Evolutionary conservation across 192 early-diverging fungal species (phyloP).

Genomic region (Phycomyces blakesleeanus): DNA sequence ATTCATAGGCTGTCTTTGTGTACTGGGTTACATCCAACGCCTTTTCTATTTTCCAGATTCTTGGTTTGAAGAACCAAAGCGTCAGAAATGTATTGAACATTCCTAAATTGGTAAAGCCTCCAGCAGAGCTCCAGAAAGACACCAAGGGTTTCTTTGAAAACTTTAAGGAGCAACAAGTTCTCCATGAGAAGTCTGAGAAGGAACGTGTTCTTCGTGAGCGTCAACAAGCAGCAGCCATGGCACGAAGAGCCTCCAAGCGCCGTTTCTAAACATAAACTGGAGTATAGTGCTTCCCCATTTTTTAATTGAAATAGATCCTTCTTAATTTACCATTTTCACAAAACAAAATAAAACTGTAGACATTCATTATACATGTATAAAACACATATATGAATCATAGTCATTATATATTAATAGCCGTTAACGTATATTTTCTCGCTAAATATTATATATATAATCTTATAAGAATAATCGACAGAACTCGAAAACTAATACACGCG

Average conservation of each 20-base stretch:
- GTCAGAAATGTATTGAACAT: constrained; percentile 62
- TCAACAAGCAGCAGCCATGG: constrained; percentile 34
- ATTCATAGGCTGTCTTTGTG: constrained; percentile 67
- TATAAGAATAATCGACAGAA: no score
- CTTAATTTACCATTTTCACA: no score
- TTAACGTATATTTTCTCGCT: no score
- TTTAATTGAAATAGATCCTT: no score
- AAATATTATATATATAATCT: no score
- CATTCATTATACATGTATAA: no score
- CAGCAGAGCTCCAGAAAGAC: constrained; percentile 38
- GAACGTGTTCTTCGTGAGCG: constrained; percentile 35
- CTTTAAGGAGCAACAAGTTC: constrained; percentile 36
- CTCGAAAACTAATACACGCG: no score
- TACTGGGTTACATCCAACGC: constrained; percentile 83
- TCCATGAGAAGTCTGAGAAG: constrained; percentile 29
- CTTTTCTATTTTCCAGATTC: constrained; percentile 66
- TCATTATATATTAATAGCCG: no score
- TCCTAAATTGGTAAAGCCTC: constrained; percentile 44
- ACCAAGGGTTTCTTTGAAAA: constrained; percentile 44
- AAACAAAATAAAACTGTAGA: no score
- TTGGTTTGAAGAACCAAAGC: constrained; percentile 53
- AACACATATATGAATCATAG: no score
- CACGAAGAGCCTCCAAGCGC: constrained; percentile 32
- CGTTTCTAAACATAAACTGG: constrained; percentile 25
- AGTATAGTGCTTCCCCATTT: no score